Evolutionary conservation across 768 basidiomycete genomes (phyloP), one percentile per base, ranked within the genome.

Genomic region (Suillus clintonianus): DNA sequence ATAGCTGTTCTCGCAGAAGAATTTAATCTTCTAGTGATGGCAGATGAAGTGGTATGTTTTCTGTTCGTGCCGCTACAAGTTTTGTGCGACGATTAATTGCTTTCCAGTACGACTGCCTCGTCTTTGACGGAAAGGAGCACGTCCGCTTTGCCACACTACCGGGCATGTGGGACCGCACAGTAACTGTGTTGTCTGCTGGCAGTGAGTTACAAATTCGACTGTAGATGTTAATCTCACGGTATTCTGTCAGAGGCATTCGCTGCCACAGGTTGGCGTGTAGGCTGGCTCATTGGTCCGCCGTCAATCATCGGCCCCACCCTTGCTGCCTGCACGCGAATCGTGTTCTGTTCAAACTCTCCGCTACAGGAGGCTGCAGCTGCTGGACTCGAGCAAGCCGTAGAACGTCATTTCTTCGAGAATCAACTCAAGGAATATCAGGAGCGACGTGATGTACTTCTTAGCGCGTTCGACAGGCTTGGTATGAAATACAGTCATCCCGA

Each of bases 121-220:
- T 95, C 17, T 97, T 90, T 68, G 93, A 95, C 69, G 86, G 83
- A 41, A 89, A 90, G 70, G 89, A 97, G 70, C 97, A 99, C 75
- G 81, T 95, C 61, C 89, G 97, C 60, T 91, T 99, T 69, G 96
- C 97, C 4, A 93, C 82, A 41, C 83, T 99, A n/a, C 96, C 95
- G 6, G 94, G 95, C 24, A 97, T 99, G 93, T 99, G 96, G 96
- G 93, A 98, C 68, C 88, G 97, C 50, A 99, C 97, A 0, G 89
- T 99, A 48, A 98, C 97, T 8, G 93, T 98, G 61, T 89, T 91
- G 45, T 96, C 94, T n/a, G 96, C 93, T 34, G 95, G 95, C 69
- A 97, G 94, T 94, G 77, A 79, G 89, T 77, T 6, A 19, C 59
- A 24, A 39, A 41, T 37, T 43, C 30, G 45, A 50, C 36, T 3